Evolutionary conservation across 768 basidiomycete species (phyloP).

Genomic region (Lactarius sp.): DNA sequence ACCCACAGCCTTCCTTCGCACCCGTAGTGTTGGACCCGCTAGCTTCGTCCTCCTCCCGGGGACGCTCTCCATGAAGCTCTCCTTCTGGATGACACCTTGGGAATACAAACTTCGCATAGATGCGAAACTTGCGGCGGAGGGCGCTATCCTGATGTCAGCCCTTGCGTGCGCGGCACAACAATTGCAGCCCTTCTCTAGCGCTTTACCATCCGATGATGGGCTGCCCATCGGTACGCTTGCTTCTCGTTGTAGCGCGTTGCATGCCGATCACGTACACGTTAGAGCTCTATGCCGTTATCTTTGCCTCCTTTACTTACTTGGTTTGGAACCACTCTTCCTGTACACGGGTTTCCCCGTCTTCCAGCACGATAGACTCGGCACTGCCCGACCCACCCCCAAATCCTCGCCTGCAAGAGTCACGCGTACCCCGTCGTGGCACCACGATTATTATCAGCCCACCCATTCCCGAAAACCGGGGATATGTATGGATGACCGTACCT

Average conservation of each 20-base stretch:
- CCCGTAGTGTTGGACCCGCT: constrained; percentile 30
- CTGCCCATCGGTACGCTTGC: constrained; percentile 21
- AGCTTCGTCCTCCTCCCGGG: constrained; percentile 48
- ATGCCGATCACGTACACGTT: constrained; percentile 9
- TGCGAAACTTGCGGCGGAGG: constrained; percentile 57
- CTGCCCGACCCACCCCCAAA: constrained; percentile 12
- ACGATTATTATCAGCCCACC: constrained; percentile 27
- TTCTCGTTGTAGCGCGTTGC: background rate
- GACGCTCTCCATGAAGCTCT: constrained; percentile 41
- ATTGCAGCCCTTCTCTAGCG: constrained; percentile 33
- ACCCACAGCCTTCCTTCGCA: constrained; percentile 42
- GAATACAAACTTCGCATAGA: constrained; percentile 54
- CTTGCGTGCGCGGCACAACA: constrained; percentile 51
- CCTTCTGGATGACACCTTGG: constrained; percentile 39
- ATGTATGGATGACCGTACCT: constrained; percentile 87
- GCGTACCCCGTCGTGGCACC: constrained; percentile 41
- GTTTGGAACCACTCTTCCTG: constrained; percentile 22
- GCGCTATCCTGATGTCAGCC: constrained; percentile 57
- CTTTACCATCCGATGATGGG: constrained; percentile 13
- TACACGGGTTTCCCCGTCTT: background rate
- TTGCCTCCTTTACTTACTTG: constrained; percentile 22
- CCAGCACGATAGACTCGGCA: constrained; percentile 6
- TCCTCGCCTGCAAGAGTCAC: constrained; percentile 39
- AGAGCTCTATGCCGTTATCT: constrained; percentile 19
- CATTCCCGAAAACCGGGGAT: constrained; percentile 54